Percentiles rank a stretch among this genome's conserved stretches.
Conservation (phyloP, 768 basidiomycete genomes). For the Tulasnella sp. region DNA sequence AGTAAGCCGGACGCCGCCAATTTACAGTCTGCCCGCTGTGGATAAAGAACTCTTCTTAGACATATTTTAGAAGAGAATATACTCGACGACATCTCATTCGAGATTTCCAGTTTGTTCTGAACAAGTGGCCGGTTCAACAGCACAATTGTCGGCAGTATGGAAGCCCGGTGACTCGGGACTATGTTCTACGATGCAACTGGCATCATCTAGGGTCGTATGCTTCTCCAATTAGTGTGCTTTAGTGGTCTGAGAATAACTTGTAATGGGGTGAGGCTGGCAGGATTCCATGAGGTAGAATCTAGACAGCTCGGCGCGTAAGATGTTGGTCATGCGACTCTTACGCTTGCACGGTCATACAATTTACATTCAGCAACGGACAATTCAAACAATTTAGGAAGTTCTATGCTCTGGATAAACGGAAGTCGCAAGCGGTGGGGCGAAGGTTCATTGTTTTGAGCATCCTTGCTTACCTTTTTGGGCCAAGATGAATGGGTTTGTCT, state of each 20-base stretch:
- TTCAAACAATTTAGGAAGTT: not conserved
- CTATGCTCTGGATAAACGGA: not conserved
- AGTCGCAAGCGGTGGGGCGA: not conserved
- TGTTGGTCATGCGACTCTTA: not conserved
- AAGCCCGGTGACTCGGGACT: constrained; percentile 9
- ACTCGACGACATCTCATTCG: not conserved
- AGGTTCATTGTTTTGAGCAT: not conserved
- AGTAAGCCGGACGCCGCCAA: not conserved
- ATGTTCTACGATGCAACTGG: constrained; percentile 1
- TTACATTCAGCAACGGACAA: not conserved
- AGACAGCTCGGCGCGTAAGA: constrained; percentile 11
- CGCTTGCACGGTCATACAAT: not conserved
- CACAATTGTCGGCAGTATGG: constrained; percentile 9
- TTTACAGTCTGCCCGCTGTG: not conserved
- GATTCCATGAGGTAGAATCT: constrained; percentile 3
- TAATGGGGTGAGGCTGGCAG: not conserved
- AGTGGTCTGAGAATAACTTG: constrained; percentile 7
- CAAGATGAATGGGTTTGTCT: not conserved
- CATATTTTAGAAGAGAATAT: not conserved
- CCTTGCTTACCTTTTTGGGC: not conserved
- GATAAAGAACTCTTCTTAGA: not conserved
- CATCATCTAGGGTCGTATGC: constrained; percentile 5
- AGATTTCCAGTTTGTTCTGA: not conserved
- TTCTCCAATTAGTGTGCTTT: not conserved
- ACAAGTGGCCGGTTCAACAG: not conserved